These are phyloP conservation scores for Albugo laibachii DNA, from an alignment of 352 stramenopile species.

Conservation along the genomic window DNA sequence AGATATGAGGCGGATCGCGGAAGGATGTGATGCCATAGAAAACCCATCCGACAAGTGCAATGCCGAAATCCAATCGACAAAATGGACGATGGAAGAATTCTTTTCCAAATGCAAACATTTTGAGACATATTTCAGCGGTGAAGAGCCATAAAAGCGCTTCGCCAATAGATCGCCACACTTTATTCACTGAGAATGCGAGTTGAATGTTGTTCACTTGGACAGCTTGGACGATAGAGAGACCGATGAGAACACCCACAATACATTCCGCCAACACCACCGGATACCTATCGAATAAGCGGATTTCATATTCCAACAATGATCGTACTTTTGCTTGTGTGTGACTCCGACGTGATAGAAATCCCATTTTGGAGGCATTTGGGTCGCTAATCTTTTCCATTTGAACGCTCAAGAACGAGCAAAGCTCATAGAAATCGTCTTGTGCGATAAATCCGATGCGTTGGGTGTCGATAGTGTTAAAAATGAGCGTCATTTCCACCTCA, in stretches of 20 bases:
- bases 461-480: constrained; percentile 65
- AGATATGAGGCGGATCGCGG: constrained; percentile 33
- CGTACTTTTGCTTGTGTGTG: constrained; percentile 27
- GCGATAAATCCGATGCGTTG: constrained; percentile 38
- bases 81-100: constrained; percentile 67
- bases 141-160: constrained; percentile 51
- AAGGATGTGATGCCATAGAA: constrained; percentile 60
- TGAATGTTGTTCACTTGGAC: constrained; percentile 72
- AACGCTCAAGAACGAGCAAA: constrained; percentile 55
- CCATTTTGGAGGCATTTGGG: constrained; percentile 5
- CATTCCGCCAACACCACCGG: constrained; percentile 51
- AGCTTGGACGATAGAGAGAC: constrained; percentile 52
- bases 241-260: constrained; percentile 52
- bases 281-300: constrained; percentile 35
- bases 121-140: constrained; percentile 45
- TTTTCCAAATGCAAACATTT: constrained; percentile 65
- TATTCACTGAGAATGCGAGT: constrained; percentile 51
- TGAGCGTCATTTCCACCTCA: constrained; percentile 36
- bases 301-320: constrained; percentile 34
- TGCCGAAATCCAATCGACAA: constrained; percentile 51
- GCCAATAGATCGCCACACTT: constrained; percentile 46
- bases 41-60: constrained; percentile 49
- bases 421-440: constrained; percentile 51
- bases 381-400: constrained; percentile 16
- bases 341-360: background rate